A percentile compares a stretch with the other conserved stretches of the same genome.
phyloP scores from a whole-genome alignment of 1,284 basidiomycete species.

The Gymnopus androsaceus region DNA sequence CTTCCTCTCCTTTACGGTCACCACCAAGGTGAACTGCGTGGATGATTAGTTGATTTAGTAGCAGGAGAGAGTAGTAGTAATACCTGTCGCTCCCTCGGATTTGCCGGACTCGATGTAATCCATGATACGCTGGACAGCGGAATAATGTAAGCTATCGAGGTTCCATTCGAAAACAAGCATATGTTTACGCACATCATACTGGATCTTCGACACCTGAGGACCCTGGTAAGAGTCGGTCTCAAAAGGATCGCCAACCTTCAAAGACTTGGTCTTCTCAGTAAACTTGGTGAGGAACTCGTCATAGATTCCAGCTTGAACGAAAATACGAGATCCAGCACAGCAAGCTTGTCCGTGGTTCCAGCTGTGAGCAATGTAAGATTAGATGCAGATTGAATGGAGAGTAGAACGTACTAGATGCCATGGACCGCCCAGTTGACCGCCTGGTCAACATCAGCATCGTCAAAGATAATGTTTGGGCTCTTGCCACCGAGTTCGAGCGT shows the following conservation, averaged over 20 bases:
- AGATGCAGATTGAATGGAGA: neutral
- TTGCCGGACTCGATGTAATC: constrained; percentile 86
- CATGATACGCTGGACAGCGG: constrained; percentile 64
- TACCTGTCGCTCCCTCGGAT: constrained; percentile 81
- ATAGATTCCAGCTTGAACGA: constrained; percentile 67
- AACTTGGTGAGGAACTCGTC: constrained; percentile 56
- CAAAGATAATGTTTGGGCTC: constrained; percentile 68
- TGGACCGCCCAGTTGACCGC: constrained; percentile 73
- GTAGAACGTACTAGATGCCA: constrained; percentile 61
- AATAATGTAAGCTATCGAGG: neutral
- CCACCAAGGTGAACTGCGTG: constrained; percentile 80
- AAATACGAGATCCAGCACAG: constrained; percentile 70
- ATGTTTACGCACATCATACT: constrained; percentile 55
- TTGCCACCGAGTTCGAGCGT: constrained; percentile 66
- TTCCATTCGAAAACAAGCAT: constrained; percentile 14
- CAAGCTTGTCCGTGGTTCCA: constrained; percentile 57
- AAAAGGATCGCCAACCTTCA: constrained; percentile 73
- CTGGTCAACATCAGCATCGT: constrained; percentile 64
- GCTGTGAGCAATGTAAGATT: neutral
- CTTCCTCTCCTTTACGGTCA: constrained; percentile 66
- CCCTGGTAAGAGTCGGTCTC: constrained; percentile 64
- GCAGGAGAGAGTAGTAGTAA: too few species aligned
- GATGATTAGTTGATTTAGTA: too few species aligned
- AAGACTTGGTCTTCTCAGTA: constrained; percentile 45
- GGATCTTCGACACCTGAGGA: constrained; percentile 66